A percentile compares a stretch with the other conserved stretches of the same genome.
Conservation (phyloP, 2,329 filamentous ascomycete genomes). For the Verticillium isaacii region DNA sequence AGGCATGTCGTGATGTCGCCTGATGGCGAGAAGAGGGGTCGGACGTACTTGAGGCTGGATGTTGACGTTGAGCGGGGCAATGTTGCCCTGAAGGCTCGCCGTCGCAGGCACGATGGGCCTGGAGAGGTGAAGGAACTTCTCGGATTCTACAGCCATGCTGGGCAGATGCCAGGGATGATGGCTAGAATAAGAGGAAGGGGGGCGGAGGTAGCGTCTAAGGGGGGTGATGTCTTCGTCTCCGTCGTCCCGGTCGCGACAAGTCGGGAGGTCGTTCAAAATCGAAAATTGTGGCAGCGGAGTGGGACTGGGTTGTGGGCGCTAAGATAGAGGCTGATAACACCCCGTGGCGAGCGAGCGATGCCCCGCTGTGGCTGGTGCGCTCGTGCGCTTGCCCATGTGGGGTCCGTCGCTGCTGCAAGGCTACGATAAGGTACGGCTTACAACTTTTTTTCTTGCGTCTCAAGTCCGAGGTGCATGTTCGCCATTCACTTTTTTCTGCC, state of each 20-base stretch:
- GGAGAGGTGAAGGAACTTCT: constrained; percentile 91
- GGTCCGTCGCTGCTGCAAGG: constrained; percentile 10
- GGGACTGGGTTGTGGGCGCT: constrained; percentile 48
- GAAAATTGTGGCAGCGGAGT: constrained; percentile 29
- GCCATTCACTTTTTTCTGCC: neutral
- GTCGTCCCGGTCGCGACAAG: neutral
- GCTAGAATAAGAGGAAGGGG: constrained; percentile 13
- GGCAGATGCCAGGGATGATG: constrained; percentile 24
- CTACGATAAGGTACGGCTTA: constrained; percentile 8
- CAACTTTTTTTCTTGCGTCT: constrained; percentile 10
- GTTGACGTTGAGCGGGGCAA: constrained; percentile 87
- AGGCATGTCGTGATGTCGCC: neutral
- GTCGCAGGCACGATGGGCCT: constrained; percentile 82
- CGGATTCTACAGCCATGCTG: constrained; percentile 75
- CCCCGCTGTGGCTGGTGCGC: constrained; percentile 15
- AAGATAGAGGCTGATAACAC: constrained; percentile 34
- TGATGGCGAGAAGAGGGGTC: constrained; percentile 19
- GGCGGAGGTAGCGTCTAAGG: constrained; percentile 6
- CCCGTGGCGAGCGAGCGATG: constrained; percentile 10
- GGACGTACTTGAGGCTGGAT: constrained; percentile 83
- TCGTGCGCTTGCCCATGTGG: neutral
- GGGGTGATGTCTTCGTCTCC: neutral
- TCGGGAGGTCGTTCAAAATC: constrained; percentile 12
- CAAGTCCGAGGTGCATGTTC: neutral
- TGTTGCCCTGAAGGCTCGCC: constrained; percentile 75